Percentiles rank a stretch among this genome's conserved stretches.
phyloP scores from a whole-genome alignment of 768 basidiomycete species.

The Collybia nuda region DNA sequence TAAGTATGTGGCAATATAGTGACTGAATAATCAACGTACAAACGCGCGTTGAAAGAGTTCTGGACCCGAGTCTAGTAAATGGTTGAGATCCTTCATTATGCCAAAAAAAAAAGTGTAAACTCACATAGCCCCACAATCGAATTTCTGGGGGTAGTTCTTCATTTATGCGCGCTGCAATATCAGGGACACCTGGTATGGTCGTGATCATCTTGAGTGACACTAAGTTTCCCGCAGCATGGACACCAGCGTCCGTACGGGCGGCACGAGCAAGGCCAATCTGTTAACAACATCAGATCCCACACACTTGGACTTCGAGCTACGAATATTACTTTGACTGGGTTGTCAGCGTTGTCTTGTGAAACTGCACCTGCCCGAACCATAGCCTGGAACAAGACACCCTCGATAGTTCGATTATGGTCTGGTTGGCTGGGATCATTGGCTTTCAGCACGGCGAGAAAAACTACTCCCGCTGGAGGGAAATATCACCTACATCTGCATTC shows the following conservation, averaged over 20 bases:
- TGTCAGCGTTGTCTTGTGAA: constrained; percentile 91
- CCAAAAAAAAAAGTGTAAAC: constrained; percentile 26
- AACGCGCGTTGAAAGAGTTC: constrained; percentile 79
- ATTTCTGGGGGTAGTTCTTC: constrained; percentile 88
- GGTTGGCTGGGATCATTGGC: constrained; percentile 55
- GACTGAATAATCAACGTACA: constrained; percentile 43
- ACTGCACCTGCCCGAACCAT: constrained; percentile 89
- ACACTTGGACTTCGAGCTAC: neutral
- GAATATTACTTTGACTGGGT: constrained; percentile 75
- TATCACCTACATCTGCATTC: constrained; percentile 91
- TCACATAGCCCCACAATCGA: constrained; percentile 85
- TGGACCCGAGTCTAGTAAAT: constrained; percentile 58
- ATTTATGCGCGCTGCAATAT: constrained; percentile 77
- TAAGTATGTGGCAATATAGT: constrained; percentile 9
- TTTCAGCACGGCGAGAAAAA: neutral
- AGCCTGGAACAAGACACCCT: constrained; percentile 85
- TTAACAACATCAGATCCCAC: neutral
- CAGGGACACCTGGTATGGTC: constrained; percentile 65
- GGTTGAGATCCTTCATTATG: neutral
- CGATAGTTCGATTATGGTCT: constrained; percentile 73
- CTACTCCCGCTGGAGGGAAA: too few species aligned
- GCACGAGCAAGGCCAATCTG: constrained; percentile 86
- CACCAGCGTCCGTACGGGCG: constrained; percentile 95
- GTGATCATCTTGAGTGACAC: constrained; percentile 91
- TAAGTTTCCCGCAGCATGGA: constrained; percentile 94